Conservation (phyloP, 352 stramenopile species). For the Globisporangium recalcitrans region DNA sequence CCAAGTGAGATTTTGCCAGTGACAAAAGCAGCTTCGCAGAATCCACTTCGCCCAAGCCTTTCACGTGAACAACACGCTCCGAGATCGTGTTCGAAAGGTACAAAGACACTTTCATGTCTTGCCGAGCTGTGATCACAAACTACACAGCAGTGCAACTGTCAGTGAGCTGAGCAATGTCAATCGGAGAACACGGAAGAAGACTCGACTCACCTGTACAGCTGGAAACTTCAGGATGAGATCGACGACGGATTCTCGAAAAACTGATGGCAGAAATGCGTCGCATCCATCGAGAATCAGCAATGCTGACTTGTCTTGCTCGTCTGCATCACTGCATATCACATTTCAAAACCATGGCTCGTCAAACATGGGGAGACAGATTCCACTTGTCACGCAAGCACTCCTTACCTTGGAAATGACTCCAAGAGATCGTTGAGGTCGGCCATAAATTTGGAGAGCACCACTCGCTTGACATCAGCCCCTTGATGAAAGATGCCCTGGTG, state of each 20-base stretch:
- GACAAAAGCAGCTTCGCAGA: slow-evolving; percentile 44
- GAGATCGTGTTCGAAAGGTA: slow-evolving; percentile 13
- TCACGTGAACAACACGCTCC: slow-evolving; percentile 27
- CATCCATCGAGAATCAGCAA: slow-evolving; percentile 63
- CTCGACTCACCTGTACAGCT: slow-evolving; percentile 37
- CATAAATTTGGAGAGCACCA: slow-evolving; percentile 24
- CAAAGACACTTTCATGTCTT: slow-evolving; percentile 24
- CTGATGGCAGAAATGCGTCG: slow-evolving; percentile 30
- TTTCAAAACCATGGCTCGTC: not conserved
- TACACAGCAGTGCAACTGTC: slow-evolving; percentile 5
- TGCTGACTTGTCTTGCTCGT: slow-evolving; percentile 18
- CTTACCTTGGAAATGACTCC: slow-evolving; percentile 32
- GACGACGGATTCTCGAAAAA: slow-evolving; percentile 41
- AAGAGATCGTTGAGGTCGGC: slow-evolving; percentile 26
- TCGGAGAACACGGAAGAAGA: not conserved
- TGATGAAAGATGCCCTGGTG: not conserved
- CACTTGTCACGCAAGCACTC: not conserved
- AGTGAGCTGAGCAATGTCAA: not conserved
- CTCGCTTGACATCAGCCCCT: not conserved
- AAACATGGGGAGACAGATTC: not conserved
- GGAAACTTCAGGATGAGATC: slow-evolving; percentile 33
- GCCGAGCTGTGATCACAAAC: slow-evolving; percentile 33
- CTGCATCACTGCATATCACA: slow-evolving; percentile 4
- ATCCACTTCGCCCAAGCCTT: slow-evolving; percentile 34
- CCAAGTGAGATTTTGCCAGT: slow-evolving; percentile 34